A percentile compares a stretch with the other conserved stretches of the same genome.
Evolutionary conservation across 2,329 filamentous ascomycete species (phyloP).

Genomic region (Fusarium dlaminii): DNA sequence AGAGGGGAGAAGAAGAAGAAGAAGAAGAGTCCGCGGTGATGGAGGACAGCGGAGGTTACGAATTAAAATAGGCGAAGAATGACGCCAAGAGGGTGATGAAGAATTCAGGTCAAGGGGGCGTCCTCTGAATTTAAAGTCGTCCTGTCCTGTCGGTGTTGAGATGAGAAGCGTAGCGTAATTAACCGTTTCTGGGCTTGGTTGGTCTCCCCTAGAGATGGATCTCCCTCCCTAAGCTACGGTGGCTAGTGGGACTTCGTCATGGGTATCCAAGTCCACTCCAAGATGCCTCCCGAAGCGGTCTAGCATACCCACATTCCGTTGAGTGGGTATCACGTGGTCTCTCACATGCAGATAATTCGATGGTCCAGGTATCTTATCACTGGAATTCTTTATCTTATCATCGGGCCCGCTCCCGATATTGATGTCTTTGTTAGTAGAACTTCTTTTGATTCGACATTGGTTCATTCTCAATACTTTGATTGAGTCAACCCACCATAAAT

Average conservation of each 20-base stretch:
- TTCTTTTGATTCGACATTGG: background rate
- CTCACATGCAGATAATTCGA: slow-evolving; percentile 40
- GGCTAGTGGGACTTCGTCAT: slow-evolving; percentile 42
- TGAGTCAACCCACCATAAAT: slow-evolving; percentile 1
- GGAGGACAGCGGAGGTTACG: slow-evolving; percentile 3
- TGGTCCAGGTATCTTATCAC: background rate
- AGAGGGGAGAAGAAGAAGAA: background rate
- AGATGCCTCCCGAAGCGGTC: slow-evolving; percentile 40
- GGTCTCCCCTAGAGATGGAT: slow-evolving; percentile 43
- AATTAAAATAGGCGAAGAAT: slow-evolving; percentile 3
- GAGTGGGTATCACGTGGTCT: slow-evolving; percentile 32
- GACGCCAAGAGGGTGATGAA: slow-evolving; percentile 15
- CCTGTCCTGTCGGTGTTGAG: slow-evolving; percentile 25
- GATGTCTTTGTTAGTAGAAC: slow-evolving; percentile 5
- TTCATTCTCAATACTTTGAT: background rate
- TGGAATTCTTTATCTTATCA: slow-evolving; percentile 23
- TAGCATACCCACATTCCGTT: slow-evolving; percentile 33
- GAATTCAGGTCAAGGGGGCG: slow-evolving; percentile 31
- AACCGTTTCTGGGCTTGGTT: slow-evolving; percentile 37
- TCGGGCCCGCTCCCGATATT: slow-evolving; percentile 5
- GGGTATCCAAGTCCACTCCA: slow-evolving; percentile 23
- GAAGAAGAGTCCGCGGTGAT: slow-evolving; percentile 13
- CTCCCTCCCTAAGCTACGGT: slow-evolving; percentile 22
- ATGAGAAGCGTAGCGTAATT: slow-evolving; percentile 40
- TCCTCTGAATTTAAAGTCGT: slow-evolving; percentile 27